Base-by-base conservation (phyloP, 495 filamentous ascomycete genomes). In the Pseudotulostoma volvatum region DNA sequence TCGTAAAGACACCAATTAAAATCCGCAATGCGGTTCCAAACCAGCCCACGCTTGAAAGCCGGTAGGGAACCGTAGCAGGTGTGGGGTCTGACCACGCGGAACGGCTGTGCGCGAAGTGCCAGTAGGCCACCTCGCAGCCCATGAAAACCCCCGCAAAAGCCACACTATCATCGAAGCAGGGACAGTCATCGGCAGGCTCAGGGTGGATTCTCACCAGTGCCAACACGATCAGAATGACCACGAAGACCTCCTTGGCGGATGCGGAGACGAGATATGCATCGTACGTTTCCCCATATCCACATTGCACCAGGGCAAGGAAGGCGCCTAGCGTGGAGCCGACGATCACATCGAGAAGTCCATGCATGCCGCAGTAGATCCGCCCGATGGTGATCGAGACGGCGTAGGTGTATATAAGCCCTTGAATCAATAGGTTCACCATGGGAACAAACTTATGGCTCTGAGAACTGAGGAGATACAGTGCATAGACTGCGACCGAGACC, bases 161-260 rank as follows among this genome's bases (percentile, higher is more conserved):
- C 25, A 97, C 84, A 46, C 81, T 87, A 60, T 97, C 90, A 54
- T 97, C 90, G 53, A 93, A 97, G 52, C 90, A 97, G 11, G 90
- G 90, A 48, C 90, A 97, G 53, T 93, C 81, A 55, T 97, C 90
- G 0, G 85, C 90, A 1, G 90, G 90, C 46, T 97, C 90, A 1
- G 90, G 90, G 56, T 97, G 88, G 14, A 94, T 73, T 34, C 90
- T 74, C 21, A 96, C 79, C 18, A 94, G 59, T 19, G 79, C 53
- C 19, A 90, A 57, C 18, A 92, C 76, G 2, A 76, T 46, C 11
- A 85, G 45, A 2, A 77, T 65, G 14, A 79, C 56, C 11, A 74
- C 51, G 7, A 76, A 50, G 0, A 81, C 71, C 11, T 73, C 72
- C 13, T 60, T 52, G 37, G 67, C 70, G 8, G 59, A 60, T 0